Conservation (phyloP, 2,329 filamentous ascomycete genomes). For the Colletotrichum cuscutae region DNA sequence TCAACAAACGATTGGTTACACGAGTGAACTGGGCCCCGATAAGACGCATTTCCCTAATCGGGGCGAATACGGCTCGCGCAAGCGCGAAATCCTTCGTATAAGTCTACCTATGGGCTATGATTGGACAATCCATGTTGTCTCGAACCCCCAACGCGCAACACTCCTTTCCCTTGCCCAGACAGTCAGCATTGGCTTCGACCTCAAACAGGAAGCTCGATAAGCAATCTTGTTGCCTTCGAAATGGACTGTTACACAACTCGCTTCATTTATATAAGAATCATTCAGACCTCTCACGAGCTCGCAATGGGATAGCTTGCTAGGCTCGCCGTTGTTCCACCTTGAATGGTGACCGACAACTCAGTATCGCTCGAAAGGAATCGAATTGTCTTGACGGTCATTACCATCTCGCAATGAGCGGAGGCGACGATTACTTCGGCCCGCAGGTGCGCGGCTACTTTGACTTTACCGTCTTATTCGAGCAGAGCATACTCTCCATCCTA, state of each 20-base stretch:
- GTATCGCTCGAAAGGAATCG: neutral
- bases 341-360: too few species aligned
- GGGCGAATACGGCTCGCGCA: neutral
- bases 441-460: constrained; percentile 40
- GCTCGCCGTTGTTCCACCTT: neutral
- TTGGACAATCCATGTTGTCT: neutral
- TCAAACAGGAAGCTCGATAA: neutral
- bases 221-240: neutral
- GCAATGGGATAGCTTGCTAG: neutral
- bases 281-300: too few species aligned
- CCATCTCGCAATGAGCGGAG: constrained; percentile 23
- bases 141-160: neutral
- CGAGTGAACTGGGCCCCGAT: neutral
- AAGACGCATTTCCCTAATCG: neutral
- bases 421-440: constrained; percentile 40
- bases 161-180: neutral
- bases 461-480: constrained; percentile 45
- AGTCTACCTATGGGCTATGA: neutral
- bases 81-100: neutral
- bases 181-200: neutral
- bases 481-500: constrained; percentile 43
- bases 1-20: neutral
- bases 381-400: neutral
- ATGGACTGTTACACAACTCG: too few species aligned
- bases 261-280: neutral